Base-by-base conservation (phyloP, 306 rosid genomes). In the Malus asiatica region DNA sequence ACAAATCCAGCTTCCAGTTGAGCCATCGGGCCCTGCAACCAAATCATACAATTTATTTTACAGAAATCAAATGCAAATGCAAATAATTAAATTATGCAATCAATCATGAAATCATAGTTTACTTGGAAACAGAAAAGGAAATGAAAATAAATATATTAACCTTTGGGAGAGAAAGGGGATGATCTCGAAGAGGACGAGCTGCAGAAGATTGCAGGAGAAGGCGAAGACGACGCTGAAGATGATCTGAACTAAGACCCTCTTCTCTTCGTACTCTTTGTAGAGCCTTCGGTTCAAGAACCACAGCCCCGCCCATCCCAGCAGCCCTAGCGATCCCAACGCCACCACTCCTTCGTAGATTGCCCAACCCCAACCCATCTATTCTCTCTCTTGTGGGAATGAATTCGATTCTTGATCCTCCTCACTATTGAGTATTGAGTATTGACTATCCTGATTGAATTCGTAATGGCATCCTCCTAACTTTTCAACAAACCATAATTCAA, bases 171-270 rank as follows among this genome's bases (percentile, higher is more conserved):
- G 99, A 65, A 95, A 44, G 51, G 97, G 99, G 57, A 95, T 92
- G 89, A 95, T 95, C 92, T 95, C 99, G 78, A 95, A 95, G 77
- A 95, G 84, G 11, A 95, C 99, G 12, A 95, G 97, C 81, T 95
- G 97, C 45, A 95, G 88, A 23, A 95, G 99, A 85, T 95, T 92
- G 86, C 97, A 92, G 64, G 97, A 95, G 91, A 95, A 92, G 59
- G 99, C 93, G 46, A 95, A 92, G 77, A 95, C 97, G 45, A 92
- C 86, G 86, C 96, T 89, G 93, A 95, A 95, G 52, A 95, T 86
- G 82, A 95, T 90, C 82, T 95, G 97, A 45, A 95, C 99, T 29
- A 90, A 86, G 0, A 85, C 91, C 3, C 94, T 90, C 81, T 95
- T 95, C 70, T 95, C 97, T 83, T 95, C 99, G 76, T 95, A 95